Evolutionary conservation across 1,139 yeast genomes (phyloP).

Genomic region (Yarrowia galli): DNA sequence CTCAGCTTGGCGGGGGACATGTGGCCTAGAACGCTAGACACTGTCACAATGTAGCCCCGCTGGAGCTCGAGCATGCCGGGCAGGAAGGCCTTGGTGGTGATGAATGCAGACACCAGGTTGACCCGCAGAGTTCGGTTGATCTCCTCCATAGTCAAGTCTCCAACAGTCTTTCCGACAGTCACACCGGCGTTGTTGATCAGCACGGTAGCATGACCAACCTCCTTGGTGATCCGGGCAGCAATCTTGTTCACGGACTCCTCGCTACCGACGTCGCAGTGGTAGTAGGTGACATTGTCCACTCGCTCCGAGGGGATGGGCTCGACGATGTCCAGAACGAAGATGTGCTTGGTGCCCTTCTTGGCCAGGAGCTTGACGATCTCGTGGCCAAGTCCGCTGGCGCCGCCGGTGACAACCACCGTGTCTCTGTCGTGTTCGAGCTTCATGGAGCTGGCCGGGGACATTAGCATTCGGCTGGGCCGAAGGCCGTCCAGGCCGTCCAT

Average conservation of each 20-base stretch:
- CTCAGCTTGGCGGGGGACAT: constrained; percentile 73
- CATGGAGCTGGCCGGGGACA: constrained; percentile 67
- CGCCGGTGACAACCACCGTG: constrained; percentile 67
- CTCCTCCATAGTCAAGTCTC: constrained; percentile 50
- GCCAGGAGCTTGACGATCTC: constrained; percentile 62
- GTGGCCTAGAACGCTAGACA: constrained; percentile 68
- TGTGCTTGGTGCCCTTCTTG: constrained; percentile 48
- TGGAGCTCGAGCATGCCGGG: constrained; percentile 46
- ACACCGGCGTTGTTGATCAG: constrained; percentile 81
- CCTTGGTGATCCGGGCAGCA: constrained; percentile 49
- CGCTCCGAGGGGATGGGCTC: constrained; percentile 61
- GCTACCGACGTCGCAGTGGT: constrained; percentile 61
- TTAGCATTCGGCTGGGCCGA: constrained; percentile 66
- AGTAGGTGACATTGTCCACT: constrained; percentile 50
- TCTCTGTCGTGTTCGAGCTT: constrained; percentile 50
- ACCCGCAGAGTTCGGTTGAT: constrained; percentile 62
- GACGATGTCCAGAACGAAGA: constrained; percentile 60
- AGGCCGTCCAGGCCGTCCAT: constrained; percentile 88
- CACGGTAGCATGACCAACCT: constrained; percentile 55
- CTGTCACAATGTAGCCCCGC: constrained; percentile 63
- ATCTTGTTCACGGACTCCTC: constrained; percentile 50
- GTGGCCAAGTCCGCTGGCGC: constrained; percentile 66
- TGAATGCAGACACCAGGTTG: constrained; percentile 65
- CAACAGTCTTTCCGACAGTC: constrained; percentile 58
- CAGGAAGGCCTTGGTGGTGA: constrained; percentile 58